Conservation (phyloP, 305 asterid genomes). For the Nicotiana rustica region DNA sequence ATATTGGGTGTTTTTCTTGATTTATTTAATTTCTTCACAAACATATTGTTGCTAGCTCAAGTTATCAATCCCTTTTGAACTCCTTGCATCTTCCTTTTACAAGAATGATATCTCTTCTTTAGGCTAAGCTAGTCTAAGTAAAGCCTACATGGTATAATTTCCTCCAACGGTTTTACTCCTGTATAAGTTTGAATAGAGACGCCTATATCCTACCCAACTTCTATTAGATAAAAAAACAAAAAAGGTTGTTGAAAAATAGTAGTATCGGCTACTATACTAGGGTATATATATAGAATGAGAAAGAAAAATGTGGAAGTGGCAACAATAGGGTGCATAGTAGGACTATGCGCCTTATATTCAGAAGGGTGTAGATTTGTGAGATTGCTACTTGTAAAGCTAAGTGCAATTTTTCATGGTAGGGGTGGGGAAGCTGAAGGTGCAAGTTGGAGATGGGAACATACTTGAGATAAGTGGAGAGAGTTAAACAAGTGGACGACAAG, state of each 20-base stretch:
- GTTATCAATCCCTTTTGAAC: too few species aligned
- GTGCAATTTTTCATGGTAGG: slow-evolving; percentile 43
- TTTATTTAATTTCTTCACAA: not conserved
- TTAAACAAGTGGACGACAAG: slow-evolving; percentile 38
- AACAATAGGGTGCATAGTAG: slow-evolving; percentile 45
- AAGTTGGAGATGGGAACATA: slow-evolving; percentile 45
- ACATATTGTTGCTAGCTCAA: not conserved
- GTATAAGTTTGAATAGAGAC: too few species aligned
- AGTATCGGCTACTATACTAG: not conserved
- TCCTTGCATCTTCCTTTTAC: too few species aligned
- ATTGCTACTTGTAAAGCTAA: slow-evolving; percentile 39
- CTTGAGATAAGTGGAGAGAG: slow-evolving; percentile 45
- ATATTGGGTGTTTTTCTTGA: not conserved
- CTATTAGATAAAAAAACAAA: not conserved
- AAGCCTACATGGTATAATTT: too few species aligned
- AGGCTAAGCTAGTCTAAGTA: too few species aligned
- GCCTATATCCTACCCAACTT: not conserved
- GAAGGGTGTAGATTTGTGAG: slow-evolving; percentile 44
- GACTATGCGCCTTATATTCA: slow-evolving; percentile 40
- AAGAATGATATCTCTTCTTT: too few species aligned
- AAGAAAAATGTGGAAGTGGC: slow-evolving; percentile 40
- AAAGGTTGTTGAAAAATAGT: not conserved
- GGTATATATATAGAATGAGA: slow-evolving; percentile 12
- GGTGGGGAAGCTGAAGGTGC: slow-evolving; percentile 48
- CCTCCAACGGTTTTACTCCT: too few species aligned